Evolutionary conservation across 2,329 filamentous ascomycete species (phyloP).

Genomic region (Amylocarpus encephaloides): DNA sequence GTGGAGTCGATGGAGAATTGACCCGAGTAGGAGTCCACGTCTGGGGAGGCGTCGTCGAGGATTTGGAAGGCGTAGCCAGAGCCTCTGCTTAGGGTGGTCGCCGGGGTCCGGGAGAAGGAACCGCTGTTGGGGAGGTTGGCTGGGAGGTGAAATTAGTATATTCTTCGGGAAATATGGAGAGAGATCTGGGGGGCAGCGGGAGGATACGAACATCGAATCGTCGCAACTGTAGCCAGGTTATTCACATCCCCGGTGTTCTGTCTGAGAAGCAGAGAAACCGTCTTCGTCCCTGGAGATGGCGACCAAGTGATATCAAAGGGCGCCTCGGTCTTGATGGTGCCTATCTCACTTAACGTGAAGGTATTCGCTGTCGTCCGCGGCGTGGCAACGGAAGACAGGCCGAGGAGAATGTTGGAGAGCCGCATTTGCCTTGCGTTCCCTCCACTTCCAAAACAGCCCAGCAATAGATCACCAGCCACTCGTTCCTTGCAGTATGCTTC

Average conservation of each 20-base stretch:
- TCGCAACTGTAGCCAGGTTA: slow-evolving; percentile 14
- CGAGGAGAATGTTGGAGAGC: slow-evolving; percentile 17
- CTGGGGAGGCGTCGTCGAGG: slow-evolving; percentile 20
- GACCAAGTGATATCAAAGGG: slow-evolving; percentile 27
- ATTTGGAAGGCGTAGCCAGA: slow-evolving; percentile 24
- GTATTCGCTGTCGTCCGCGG: slow-evolving; percentile 18
- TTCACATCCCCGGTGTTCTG: slow-evolving; percentile 7
- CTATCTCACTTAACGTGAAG: slow-evolving; percentile 13
- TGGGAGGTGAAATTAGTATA: slow-evolving; percentile 2
- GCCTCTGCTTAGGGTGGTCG: slow-evolving; percentile 14
- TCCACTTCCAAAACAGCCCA: no score
- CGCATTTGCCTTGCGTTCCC: slow-evolving; percentile 6
- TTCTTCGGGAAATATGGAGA: not conserved
- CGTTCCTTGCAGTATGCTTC: no score
- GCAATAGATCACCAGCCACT: no score
- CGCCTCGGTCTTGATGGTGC: slow-evolving; percentile 16
- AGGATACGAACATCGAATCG: slow-evolving; percentile 22
- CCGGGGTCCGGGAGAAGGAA: slow-evolving; percentile 22
- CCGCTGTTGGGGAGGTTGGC: slow-evolving; percentile 19
- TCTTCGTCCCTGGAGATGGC: slow-evolving; percentile 17
- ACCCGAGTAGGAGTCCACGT: slow-evolving; percentile 23
- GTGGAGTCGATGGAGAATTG: slow-evolving; percentile 24
- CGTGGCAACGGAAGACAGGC: slow-evolving; percentile 10
- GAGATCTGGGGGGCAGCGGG: not conserved
- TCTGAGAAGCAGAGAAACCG: slow-evolving; percentile 18